Percentiles rank a stretch among this genome's conserved stretches.
Evolutionary conservation across 192 early-diverging fungal species (phyloP).

Genomic region (Coemansia sp.): DNA sequence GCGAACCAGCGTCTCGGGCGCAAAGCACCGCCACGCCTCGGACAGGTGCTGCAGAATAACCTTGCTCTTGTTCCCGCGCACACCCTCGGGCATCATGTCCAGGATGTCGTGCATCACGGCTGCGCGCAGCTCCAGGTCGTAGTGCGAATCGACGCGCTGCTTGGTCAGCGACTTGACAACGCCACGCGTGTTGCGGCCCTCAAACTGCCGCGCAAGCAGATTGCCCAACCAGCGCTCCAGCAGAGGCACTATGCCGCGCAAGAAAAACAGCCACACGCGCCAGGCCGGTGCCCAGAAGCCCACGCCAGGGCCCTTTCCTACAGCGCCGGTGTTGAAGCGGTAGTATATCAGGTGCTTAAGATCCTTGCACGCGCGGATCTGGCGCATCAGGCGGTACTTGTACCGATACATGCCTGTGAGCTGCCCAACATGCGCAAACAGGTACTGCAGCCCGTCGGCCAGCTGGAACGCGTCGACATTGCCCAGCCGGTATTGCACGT

Average conservation of each 20-base stretch:
- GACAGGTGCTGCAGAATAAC: conserved; percentile 94
- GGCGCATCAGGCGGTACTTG: conserved; percentile 97
- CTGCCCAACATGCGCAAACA: conserved; percentile 98
- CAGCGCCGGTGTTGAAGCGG: conserved; percentile 91
- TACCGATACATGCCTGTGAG: conserved; percentile 99
- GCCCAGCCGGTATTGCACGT: conserved; percentile 97
- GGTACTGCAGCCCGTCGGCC: conserved; percentile 98
- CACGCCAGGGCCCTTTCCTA: conserved; percentile 97
- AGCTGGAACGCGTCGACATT: conserved; percentile 99
- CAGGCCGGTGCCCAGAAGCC: conserved; percentile 99
- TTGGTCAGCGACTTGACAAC: conserved; percentile 99
- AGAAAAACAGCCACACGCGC: conserved; percentile 99
- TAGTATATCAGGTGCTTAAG: conserved; percentile 93
- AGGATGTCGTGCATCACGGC: conserved; percentile 99
- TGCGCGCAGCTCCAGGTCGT: conserved; percentile 96
- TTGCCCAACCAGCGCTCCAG: conserved; percentile 99
- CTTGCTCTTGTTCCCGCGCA: conserved; percentile 93
- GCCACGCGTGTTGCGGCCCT: conserved; percentile 95
- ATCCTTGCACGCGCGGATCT: conserved; percentile 95
- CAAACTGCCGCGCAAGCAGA: conserved; percentile 97
- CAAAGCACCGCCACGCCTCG: conserved; percentile 86
- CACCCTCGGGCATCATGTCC: conserved; percentile 99
- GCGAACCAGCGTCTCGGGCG: conserved; percentile 28
- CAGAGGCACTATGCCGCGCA: conserved; percentile 96
- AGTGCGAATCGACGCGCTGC: conserved; percentile 98